A percentile compares a stretch with the other conserved stretches of the same genome.
Conservation (phyloP, 1,139 yeast genomes). For the Geotrichum cucujoidarum region DNA sequence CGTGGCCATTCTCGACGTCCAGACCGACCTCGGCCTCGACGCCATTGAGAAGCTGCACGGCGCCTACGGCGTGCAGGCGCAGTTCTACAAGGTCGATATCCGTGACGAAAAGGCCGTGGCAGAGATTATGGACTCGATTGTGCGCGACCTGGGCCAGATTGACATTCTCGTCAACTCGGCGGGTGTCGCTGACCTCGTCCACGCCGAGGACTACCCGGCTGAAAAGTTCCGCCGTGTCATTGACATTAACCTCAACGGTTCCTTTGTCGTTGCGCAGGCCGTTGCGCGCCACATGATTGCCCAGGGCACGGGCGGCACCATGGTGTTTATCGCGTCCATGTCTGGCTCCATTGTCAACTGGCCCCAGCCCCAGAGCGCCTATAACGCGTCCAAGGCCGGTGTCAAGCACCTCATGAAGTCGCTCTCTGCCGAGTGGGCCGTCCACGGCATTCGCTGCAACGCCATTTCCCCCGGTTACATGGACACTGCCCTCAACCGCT, state of each 20-base stretch:
- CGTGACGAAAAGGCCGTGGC: constrained; percentile 52
- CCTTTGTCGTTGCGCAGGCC: constrained; percentile 63
- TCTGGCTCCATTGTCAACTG: constrained; percentile 62
- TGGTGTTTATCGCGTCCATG: constrained; percentile 59
- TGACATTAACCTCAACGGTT: constrained; percentile 74
- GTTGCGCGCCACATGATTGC: constrained; percentile 72
- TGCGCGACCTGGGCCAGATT: constrained; percentile 56
- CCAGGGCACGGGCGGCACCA: constrained; percentile 45
- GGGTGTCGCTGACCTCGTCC: constrained; percentile 74
- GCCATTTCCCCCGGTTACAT: constrained; percentile 56
- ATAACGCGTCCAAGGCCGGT: constrained; percentile 62
- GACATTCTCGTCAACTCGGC: constrained; percentile 68
- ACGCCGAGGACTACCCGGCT: constrained; percentile 78
- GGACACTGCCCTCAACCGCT: constrained; percentile 51
- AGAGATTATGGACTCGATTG: constrained; percentile 48
- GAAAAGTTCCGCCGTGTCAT: constrained; percentile 67
- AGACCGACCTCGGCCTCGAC: constrained; percentile 43
- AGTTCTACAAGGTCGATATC: constrained; percentile 63
- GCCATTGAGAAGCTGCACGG: constrained; percentile 50
- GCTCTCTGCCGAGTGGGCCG: constrained; percentile 56
- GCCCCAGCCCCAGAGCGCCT: constrained; percentile 59
- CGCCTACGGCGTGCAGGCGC: constrained; percentile 56
- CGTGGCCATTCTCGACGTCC: constrained; percentile 46
- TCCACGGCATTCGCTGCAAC: constrained; percentile 49
- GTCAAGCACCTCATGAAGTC: constrained; percentile 51